Evolutionary conservation across 2,329 filamentous ascomycete genomes (phyloP), one percentile per base, ranked within the genome.

Genomic region (Fusarium sp.): DNA sequence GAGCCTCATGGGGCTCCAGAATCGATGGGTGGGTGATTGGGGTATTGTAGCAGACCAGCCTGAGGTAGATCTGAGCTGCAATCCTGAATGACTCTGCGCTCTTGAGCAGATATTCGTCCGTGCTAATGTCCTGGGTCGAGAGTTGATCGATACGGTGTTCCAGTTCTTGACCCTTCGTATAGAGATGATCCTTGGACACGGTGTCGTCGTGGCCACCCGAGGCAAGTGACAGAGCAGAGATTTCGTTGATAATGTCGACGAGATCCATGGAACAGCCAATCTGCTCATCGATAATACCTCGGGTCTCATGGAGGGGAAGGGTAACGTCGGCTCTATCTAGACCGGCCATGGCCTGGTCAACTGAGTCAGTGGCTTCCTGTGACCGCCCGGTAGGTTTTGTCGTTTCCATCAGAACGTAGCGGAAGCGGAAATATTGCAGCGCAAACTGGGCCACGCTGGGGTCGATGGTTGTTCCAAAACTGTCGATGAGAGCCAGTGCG

Each of bases 181-280:
- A 45, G 3, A 72, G 45, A 2, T 73, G 52, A 24, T 73, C 67
- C 27, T 68, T 60, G 14, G 72, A 43, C 1, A 68, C n/a, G 2
- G 27, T 52, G 3, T 56, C 56, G 11, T 45, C 37, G 7, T 33
- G 24, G 10, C 54, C 45, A 6, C 62, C 58, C 10, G 39, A 24
- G 1, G 57, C 48, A 6, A 71, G 48, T 6, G 76, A 69, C 8
- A 75, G 29, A 6, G 76, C 67, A 13, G 74, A 78, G 43, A 77
- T 73, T 22, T 76, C 67, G 5, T 77, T 78, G 27, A 78, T 75
- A 1, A 77, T 73, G 45, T 78, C 74, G 27, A 78, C 76, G 18
- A 78, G 57, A 39, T 77, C 76, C 76, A 78, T 78, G 0, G 76
- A 78, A 37, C 76, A 78, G 1, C 76, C 76, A 9, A 78, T 74